Conservation (phyloP, 1,284 basidiomycete genomes). For the Apiotrichum sp. region DNA sequence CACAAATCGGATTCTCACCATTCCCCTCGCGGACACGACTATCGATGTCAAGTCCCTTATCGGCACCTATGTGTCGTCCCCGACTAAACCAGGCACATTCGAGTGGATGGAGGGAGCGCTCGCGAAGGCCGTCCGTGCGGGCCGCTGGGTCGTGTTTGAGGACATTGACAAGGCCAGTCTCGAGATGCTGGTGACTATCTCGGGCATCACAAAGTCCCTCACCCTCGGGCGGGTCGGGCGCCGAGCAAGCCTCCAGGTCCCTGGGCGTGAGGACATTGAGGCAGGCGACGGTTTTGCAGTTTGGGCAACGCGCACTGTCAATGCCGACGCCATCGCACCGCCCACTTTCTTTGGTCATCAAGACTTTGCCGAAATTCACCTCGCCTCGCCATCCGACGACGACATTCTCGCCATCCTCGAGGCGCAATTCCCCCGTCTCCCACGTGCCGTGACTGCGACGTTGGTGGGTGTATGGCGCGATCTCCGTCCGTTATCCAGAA, state of each 20-base stretch:
- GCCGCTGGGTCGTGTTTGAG: slow-evolving; percentile 89
- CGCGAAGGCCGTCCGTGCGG: slow-evolving; percentile 81
- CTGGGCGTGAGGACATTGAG: slow-evolving; percentile 61
- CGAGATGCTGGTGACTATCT: slow-evolving; percentile 77
- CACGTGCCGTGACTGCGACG: slow-evolving; percentile 45
- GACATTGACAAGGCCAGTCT: slow-evolving; percentile 84
- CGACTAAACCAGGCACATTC: slow-evolving; percentile 78
- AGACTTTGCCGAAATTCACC: slow-evolving; percentile 66
- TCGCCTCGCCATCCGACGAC: slow-evolving; percentile 57
- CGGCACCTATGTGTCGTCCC: slow-evolving; percentile 88
- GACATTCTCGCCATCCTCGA: slow-evolving; percentile 68
- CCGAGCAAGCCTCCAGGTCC: slow-evolving; percentile 62
- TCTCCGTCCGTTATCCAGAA: slow-evolving; percentile 36
- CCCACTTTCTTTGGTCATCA: slow-evolving; percentile 74
- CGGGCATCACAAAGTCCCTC: slow-evolving; percentile 77
- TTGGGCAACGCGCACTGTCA: slow-evolving; percentile 70
- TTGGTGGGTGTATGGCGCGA: slow-evolving; percentile 41
- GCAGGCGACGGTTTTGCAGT: slow-evolving; percentile 68
- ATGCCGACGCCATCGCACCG: slow-evolving; percentile 40
- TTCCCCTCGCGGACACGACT: slow-evolving; percentile 89
- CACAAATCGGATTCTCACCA: slow-evolving; percentile 59
- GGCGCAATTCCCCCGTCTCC: slow-evolving; percentile 60
- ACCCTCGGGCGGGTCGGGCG: slow-evolving; percentile 57
- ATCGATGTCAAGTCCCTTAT: slow-evolving; percentile 90
- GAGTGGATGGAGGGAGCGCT: slow-evolving; percentile 96